These are phyloP conservation scores for Debaryomyces fabryi DNA, from an alignment of 1,139 yeast species.

Conservation along the genomic window DNA sequence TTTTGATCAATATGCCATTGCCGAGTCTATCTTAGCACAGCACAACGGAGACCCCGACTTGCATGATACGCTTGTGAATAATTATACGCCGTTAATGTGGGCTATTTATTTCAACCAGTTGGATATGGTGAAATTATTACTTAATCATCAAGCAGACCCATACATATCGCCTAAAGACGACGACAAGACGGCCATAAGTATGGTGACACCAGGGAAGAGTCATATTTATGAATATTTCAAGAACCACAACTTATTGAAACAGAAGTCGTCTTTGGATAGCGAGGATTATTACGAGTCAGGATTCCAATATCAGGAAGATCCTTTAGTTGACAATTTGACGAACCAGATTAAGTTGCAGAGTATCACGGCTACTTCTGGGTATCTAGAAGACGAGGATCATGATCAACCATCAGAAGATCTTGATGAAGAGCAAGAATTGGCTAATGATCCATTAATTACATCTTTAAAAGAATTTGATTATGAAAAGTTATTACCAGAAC, in stretches of 20 bases:
- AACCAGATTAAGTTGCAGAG: constrained; percentile 54
- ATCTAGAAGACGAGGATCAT: constrained; percentile 23
- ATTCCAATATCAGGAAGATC: constrained; percentile 28
- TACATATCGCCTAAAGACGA: constrained; percentile 32
- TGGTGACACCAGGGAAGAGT: constrained; percentile 35
- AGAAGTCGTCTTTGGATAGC: constrained; percentile 15
- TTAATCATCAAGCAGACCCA: constrained; percentile 48
- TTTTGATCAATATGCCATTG: constrained; percentile 46
- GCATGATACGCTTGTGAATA: constrained; percentile 35
- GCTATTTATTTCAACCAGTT: constrained; percentile 45
- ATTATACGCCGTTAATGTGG: constrained; percentile 52
- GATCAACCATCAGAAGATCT: constrained; percentile 28
- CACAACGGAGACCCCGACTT: constrained; percentile 44
- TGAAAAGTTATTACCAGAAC: constrained; percentile 46
- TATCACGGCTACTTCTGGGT: constrained; percentile 32
- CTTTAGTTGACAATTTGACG: constrained; percentile 43
- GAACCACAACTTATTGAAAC: constrained; percentile 42
- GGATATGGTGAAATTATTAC: constrained; percentile 36
- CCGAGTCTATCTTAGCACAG: constrained; percentile 42
- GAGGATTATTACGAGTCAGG: constrained; percentile 21
- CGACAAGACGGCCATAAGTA: constrained; percentile 36
- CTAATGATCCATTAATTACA: constrained; percentile 32
- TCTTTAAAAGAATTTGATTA: constrained; percentile 49
- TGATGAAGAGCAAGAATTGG: constrained; percentile 29
- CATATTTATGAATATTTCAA: constrained; percentile 42